Evolutionary conservation across 352 stramenopile species (phyloP).

Genomic region (Globisporangium uncinulatum): DNA sequence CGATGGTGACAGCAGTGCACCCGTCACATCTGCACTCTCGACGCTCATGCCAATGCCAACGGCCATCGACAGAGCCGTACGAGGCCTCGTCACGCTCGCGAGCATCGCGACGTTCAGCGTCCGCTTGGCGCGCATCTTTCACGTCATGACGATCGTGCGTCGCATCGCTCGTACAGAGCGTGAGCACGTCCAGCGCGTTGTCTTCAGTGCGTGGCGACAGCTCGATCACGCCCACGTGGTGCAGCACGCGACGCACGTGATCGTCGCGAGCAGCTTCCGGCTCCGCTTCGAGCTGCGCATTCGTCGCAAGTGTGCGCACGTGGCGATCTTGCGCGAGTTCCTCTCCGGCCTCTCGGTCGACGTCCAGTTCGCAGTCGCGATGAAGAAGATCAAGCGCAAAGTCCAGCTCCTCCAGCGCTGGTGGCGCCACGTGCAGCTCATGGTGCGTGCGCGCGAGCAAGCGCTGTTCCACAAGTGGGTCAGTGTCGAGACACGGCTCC

Average conservation of each 20-base stretch:
- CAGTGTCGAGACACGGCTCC: slow-evolving; percentile 32
- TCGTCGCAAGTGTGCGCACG: slow-evolving; percentile 25
- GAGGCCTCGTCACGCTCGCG: slow-evolving; percentile 35
- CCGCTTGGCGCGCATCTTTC: slow-evolving; percentile 24
- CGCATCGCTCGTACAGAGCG: slow-evolving; percentile 21
- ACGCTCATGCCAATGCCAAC: no score
- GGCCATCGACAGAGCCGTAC: slow-evolving; percentile 5
- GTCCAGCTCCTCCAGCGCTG: slow-evolving; percentile 52
- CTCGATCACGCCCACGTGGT: slow-evolving; percentile 19
- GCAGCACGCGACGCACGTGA: slow-evolving; percentile 24
- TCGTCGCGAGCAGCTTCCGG: slow-evolving; percentile 29
- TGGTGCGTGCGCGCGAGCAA: slow-evolving; percentile 46
- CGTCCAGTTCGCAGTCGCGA: slow-evolving; percentile 56
- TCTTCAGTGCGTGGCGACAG: slow-evolving; percentile 35
- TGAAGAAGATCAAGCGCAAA: slow-evolving; percentile 48
- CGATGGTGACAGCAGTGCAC: not conserved
- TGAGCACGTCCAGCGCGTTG: slow-evolving; percentile 22
- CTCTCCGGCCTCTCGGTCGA: slow-evolving; percentile 46
- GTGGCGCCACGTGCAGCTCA: slow-evolving; percentile 52
- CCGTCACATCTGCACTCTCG: no score
- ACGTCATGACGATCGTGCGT: slow-evolving; percentile 18
- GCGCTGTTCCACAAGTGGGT: slow-evolving; percentile 52
- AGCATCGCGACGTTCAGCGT: slow-evolving; percentile 34
- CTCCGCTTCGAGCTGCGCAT: slow-evolving; percentile 38
- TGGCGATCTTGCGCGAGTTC: slow-evolving; percentile 32